Evolutionary conservation across 176 grass and related monocot genomes (phyloP).

Genomic region (Phoenix roebelenii): DNA sequence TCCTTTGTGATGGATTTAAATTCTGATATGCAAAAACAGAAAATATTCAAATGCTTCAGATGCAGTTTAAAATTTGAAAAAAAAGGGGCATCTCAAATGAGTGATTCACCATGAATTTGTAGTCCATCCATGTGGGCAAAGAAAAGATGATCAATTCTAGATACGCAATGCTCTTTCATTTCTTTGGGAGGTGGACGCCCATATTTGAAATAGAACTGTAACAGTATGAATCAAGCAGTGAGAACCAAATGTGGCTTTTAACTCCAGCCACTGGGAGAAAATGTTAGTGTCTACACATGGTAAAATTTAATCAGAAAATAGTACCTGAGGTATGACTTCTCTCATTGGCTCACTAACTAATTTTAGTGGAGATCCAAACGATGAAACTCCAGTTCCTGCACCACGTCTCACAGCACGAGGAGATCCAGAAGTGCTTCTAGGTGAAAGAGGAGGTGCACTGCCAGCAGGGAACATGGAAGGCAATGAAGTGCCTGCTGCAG

Average conservation of each 20-base stretch:
- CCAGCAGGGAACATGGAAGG: constrained; percentile 98
- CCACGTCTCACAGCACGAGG: constrained; percentile 70
- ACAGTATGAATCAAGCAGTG: constrained; percentile 16
- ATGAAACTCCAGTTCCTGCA: constrained; percentile 51
- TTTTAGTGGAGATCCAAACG: constrained; percentile 91
- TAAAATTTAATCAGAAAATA: neutral
- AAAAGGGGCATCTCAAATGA: constrained; percentile 1
- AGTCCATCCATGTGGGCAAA: constrained; percentile 72
- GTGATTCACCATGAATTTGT: constrained; percentile 60
- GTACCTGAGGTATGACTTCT: constrained; percentile 97
- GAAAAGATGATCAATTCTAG: constrained; percentile 83
- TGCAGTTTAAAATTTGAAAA: constrained; percentile 2
- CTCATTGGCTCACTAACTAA: constrained; percentile 86
- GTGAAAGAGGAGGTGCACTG: constrained; percentile 93
- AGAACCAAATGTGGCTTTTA: constrained; percentile 20
- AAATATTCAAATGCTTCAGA: constrained; percentile 11
- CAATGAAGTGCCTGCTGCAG: constrained; percentile 52
- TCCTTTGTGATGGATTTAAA: constrained; percentile 92
- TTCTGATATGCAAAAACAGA: constrained; percentile 46
- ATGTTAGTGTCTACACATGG: too few relatives aligned
- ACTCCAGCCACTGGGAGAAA: too few relatives aligned
- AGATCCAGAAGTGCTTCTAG: constrained; percentile 81
- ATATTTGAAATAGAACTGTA: constrained; percentile 93
- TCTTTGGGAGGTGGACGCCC: constrained; percentile 77
- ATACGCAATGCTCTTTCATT: constrained; percentile 87